A percentile compares a stretch with the other conserved stretches of the same genome.
These are phyloP conservation scores for Mycena crocata DNA, from an alignment of 768 basidiomycete genomes.

Conservation along the genomic window DNA sequence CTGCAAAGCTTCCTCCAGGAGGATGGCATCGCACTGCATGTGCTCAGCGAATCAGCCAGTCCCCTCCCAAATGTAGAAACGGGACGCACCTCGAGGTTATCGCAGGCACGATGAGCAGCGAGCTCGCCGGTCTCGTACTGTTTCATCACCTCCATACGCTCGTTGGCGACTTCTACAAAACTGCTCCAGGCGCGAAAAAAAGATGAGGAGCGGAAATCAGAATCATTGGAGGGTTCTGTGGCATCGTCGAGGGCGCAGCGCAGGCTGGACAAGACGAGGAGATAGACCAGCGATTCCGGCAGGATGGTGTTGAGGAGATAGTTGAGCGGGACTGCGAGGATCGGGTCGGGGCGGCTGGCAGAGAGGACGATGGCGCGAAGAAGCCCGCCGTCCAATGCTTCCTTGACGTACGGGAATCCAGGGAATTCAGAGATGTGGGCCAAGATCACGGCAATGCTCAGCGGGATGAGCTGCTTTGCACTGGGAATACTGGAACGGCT, in stretches of 20 bases:
- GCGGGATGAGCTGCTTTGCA: conserved; percentile 13
- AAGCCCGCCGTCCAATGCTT: conserved; percentile 14
- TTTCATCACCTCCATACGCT: conserved; percentile 12
- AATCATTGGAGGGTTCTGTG: not conserved
- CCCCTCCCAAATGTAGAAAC: no score
- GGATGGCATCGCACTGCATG: conserved; percentile 10
- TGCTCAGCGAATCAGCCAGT: not conserved
- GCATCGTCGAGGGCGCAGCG: conserved; percentile 16
- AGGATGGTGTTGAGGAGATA: not conserved
- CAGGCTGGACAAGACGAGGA: conserved; percentile 11
- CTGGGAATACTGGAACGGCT: not conserved
- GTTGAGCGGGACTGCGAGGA: not conserved
- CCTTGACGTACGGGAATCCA: not conserved
- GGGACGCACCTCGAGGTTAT: conserved; percentile 14
- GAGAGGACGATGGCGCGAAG: conserved; percentile 14
- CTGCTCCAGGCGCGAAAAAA: not conserved
- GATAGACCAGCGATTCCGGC: not conserved
- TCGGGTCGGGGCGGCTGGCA: conserved; percentile 3
- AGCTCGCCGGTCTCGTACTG: conserved; percentile 9
- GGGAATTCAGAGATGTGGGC: conserved; percentile 1
- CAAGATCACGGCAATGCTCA: not conserved
- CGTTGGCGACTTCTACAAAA: conserved; percentile 1
- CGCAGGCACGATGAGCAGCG: conserved; percentile 1
- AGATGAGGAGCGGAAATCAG: not conserved
- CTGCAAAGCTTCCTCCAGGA: not conserved